Evolutionary conservation across 176 grass and related monocot species (phyloP).

Genomic region (Aegilops longissima): DNA sequence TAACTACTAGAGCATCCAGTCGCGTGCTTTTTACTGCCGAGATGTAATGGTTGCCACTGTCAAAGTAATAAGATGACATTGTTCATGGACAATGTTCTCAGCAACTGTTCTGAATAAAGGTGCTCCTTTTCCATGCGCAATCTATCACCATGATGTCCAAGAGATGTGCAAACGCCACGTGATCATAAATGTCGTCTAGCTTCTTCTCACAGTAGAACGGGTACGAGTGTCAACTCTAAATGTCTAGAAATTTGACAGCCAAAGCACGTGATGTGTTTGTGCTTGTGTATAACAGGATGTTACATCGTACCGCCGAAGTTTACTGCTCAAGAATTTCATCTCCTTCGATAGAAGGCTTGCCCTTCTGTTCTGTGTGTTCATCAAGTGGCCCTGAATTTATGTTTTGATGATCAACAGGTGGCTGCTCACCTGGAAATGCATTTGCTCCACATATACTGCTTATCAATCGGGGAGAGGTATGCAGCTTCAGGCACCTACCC

Average conservation of each 20-base stretch:
- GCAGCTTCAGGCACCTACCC: neutral
- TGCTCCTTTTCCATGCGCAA: neutral
- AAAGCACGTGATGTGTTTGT: neutral
- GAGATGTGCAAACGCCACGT: neutral
- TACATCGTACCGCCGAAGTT: neutral
- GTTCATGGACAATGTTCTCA: neutral
- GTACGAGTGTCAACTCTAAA: neutral
- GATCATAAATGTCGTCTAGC: neutral
- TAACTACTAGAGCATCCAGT: neutral
- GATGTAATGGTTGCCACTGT: neutral
- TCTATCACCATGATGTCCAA: neutral
- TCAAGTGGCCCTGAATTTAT: conserved; percentile 1
- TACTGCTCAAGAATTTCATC: neutral
- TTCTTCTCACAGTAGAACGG: too few species aligned
- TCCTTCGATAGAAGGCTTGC: neutral
- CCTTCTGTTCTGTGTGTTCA: neutral
- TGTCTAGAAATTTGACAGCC: neutral
- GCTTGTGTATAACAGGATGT: neutral
- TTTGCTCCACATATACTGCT: conserved; percentile 41
- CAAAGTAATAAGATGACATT: neutral
- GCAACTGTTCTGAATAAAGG: neutral
- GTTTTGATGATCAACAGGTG: conserved; percentile 14
- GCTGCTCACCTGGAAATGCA: conserved; percentile 34
- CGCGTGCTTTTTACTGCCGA: neutral
- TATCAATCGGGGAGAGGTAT: conserved; percentile 43